Evolutionary conservation across 108 stramenopile genomes (phyloP).

Genomic region (Fistulifera pelliculosa): DNA sequence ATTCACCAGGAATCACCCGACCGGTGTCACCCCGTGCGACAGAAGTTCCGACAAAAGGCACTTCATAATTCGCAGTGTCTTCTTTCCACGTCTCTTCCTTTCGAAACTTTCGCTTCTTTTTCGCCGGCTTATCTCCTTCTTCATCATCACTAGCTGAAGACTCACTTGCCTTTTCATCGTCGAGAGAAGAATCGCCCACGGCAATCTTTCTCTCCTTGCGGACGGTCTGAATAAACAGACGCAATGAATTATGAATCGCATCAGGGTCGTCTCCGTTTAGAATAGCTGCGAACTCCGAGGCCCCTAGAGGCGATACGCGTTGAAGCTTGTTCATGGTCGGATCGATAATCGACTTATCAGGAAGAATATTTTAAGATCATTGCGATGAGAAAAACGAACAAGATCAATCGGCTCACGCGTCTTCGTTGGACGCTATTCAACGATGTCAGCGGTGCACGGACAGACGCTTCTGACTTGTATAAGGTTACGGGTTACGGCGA

Average conservation of each 20-base stretch:
- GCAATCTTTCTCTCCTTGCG: constrained; percentile 38
- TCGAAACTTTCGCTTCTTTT: constrained; percentile 27
- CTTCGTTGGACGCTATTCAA: too few species aligned
- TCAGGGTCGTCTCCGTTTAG: constrained; percentile 69
- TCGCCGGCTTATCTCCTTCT: constrained; percentile 13
- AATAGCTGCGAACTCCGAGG: constrained; percentile 64
- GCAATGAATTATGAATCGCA: constrained; percentile 36
- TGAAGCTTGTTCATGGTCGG: too few species aligned
- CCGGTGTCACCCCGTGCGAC: constrained; percentile 50
- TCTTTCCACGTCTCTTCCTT: constrained; percentile 58
- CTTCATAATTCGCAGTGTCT: constrained; percentile 61
- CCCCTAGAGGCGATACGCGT: constrained; percentile 30
- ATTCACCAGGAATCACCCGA: constrained; percentile 26
- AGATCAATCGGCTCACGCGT: too few species aligned
- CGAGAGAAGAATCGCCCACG: constrained; percentile 16
- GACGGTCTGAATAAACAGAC: constrained; percentile 36
- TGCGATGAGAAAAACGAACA: too few species aligned
- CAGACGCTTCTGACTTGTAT: too few species aligned
- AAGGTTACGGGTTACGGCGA: too few species aligned
- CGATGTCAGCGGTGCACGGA: too few species aligned
- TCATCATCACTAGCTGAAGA: constrained; percentile 20
- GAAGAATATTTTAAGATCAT: too few species aligned
- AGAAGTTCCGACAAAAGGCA: constrained; percentile 81
- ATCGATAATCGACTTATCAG: too few species aligned
- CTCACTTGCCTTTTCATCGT: constrained; percentile 10